Conservation (phyloP, 305 asterid genomes). For the Fraxinus latifolia region DNA sequence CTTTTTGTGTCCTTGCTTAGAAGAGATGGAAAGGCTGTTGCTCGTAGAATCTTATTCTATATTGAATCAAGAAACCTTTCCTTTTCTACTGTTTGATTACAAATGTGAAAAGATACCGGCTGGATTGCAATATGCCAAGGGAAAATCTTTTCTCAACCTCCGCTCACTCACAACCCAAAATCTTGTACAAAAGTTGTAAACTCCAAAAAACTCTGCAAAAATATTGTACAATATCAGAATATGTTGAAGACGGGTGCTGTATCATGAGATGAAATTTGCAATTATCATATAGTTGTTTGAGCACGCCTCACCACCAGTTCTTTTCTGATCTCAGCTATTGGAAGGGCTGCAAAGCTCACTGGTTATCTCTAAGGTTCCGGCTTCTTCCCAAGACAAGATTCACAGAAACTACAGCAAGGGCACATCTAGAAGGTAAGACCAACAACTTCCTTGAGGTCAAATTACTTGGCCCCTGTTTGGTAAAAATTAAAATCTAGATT, state of each 20-base stretch:
- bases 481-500: not conserved
- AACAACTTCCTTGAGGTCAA: conserved; percentile 15
- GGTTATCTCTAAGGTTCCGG: conserved; percentile 62
- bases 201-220: not conserved
- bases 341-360: conserved; percentile 95
- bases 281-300: not conserved
- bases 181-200: not conserved
- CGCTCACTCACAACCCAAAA: not conserved
- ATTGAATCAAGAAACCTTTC: not conserved
- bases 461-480: not conserved
- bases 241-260: not conserved
- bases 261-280: not conserved
- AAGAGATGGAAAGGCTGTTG: not conserved
- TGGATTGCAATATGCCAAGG: not conserved
- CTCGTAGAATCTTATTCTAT: not conserved
- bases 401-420: conserved; percentile 54
- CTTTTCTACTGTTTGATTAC: not conserved
- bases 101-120: not conserved
- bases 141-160: not conserved
- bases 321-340: conserved; percentile 56
- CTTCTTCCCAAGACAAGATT: conserved; percentile 70
- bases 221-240: not conserved
- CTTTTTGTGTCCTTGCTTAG: not conserved
- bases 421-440: conserved; percentile 45
- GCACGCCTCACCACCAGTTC: not conserved